Conservation (phyloP, 2,329 filamentous ascomycete genomes). For the Fusarium tricinctum region DNA sequence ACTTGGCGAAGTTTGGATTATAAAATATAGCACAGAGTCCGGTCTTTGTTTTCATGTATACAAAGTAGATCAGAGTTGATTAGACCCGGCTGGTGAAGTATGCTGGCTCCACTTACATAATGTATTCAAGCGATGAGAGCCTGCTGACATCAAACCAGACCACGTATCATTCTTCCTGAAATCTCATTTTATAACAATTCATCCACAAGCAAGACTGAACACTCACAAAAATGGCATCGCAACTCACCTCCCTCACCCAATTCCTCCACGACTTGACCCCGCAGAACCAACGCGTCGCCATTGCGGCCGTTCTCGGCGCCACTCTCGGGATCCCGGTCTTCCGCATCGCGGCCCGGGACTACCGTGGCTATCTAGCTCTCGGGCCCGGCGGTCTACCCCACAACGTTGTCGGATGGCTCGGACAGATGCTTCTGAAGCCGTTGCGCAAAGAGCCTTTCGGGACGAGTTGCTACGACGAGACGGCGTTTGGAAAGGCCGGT, state of each 20-base stretch:
- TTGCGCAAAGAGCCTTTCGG: constrained; percentile 28
- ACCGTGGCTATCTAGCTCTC: constrained; percentile 33
- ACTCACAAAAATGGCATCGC: constrained; percentile 22
- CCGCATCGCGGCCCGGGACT: constrained; percentile 23
- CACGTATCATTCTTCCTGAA: neutral
- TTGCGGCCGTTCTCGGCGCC: constrained; percentile 2
- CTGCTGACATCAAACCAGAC: neutral
- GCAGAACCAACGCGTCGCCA: constrained; percentile 12
- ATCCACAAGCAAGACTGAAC: neutral
- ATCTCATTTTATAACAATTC: neutral
- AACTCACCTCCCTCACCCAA: constrained; percentile 10
- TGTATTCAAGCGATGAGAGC: neutral
- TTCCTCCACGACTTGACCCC: neutral
- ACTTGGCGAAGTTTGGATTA: neutral
- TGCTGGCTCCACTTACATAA: neutral
- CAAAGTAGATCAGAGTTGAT: neutral
- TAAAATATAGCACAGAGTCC: neutral
- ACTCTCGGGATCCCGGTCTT: constrained; percentile 24
- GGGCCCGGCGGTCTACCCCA: constrained; percentile 29
- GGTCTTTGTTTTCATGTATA: neutral
- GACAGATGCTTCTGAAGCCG: constrained; percentile 28
- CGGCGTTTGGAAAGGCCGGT: constrained; percentile 4
- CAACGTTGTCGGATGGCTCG: constrained; percentile 34
- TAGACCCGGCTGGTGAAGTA: neutral
- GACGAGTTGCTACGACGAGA: constrained; percentile 23